Conservation (phyloP, 2,329 filamentous ascomycete genomes). For the Fusarium caatingaense region DNA sequence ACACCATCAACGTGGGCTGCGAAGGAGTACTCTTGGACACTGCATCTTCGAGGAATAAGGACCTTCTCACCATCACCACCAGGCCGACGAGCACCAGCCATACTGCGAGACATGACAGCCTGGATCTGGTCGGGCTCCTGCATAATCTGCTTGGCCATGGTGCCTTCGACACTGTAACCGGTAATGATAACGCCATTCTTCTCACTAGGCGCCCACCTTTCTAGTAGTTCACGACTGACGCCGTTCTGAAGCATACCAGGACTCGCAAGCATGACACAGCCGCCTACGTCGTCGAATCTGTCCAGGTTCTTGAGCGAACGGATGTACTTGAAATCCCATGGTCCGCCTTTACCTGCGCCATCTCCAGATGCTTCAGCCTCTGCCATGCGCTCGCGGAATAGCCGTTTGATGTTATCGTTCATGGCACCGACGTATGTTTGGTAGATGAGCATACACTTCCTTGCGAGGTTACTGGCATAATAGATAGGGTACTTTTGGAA, state of each 20-base stretch:
- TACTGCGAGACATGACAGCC: constrained; percentile 85
- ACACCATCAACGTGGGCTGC: constrained; percentile 96
- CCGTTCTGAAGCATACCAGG: constrained; percentile 99
- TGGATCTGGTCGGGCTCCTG: constrained; percentile 95
- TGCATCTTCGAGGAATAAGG: constrained; percentile 92
- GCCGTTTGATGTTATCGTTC: constrained; percentile 98
- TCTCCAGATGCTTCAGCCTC: constrained; percentile 87
- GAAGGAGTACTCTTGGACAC: constrained; percentile 93
- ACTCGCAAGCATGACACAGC: constrained; percentile 96
- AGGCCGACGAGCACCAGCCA: constrained; percentile 71
- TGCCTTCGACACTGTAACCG: constrained; percentile 97
- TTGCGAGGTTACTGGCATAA: constrained; percentile 93
- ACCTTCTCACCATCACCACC: constrained; percentile 83
- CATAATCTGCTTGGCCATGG: constrained; percentile 96
- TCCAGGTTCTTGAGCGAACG: constrained; percentile 92
- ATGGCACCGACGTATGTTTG: constrained; percentile 98
- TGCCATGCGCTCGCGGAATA: constrained; percentile 93
- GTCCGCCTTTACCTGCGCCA: constrained; percentile 79
- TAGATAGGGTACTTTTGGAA: constrained; percentile 94
- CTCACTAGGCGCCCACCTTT: constrained; percentile 94
- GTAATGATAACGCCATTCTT: constrained; percentile 99
- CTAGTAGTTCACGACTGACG: constrained; percentile 89
- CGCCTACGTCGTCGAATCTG: constrained; percentile 93
- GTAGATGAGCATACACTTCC: constrained; percentile 98
- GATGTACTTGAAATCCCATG: constrained; percentile 97